phyloP scores from a whole-genome alignment of 2,329 filamentous ascomycete species.

The Colletotrichum abscissum region DNA sequence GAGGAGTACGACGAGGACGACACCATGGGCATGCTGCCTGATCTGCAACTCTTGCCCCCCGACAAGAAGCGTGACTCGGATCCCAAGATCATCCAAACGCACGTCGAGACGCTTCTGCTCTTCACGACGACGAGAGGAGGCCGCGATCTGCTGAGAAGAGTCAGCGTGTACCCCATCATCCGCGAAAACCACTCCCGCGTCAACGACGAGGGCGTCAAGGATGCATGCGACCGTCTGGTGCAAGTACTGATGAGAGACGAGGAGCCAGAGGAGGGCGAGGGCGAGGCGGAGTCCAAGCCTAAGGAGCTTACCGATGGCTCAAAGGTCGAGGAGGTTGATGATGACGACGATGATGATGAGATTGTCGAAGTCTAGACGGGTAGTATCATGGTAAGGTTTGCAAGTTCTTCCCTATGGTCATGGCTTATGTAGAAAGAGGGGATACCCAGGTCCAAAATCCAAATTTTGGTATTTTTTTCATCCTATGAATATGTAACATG shows the following conservation, averaged over 20 bases:
- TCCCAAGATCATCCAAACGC: slow-evolving; percentile 80
- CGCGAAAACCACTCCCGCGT: slow-evolving; percentile 85
- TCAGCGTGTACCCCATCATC: slow-evolving; percentile 90
- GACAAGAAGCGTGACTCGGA: slow-evolving; percentile 90
- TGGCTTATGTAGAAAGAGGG: slow-evolving; percentile 28
- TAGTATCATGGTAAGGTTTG: background rate
- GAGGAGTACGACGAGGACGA: slow-evolving; percentile 94
- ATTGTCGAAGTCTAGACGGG: slow-evolving; percentile 62
- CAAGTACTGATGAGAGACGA: slow-evolving; percentile 90
- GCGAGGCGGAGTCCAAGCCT: slow-evolving; percentile 47
- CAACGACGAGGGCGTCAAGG: slow-evolving; percentile 81
- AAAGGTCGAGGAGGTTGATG: slow-evolving; percentile 56
- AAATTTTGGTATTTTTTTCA: background rate
- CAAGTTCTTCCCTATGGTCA: slow-evolving; percentile 8
- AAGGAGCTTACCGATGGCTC: slow-evolving; percentile 54
- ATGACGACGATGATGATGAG: slow-evolving; percentile 64
- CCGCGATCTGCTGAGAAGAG: slow-evolving; percentile 77
- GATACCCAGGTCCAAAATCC: slow-evolving; percentile 30
- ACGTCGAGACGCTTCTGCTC: slow-evolving; percentile 88
- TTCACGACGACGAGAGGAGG: slow-evolving; percentile 82
- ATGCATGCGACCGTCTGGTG: slow-evolving; percentile 89
- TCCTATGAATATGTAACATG: background rate
- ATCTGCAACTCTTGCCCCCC: slow-evolving; percentile 87
- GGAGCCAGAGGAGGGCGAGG: slow-evolving; percentile 61
- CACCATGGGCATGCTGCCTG: slow-evolving; percentile 85